Evolutionary conservation across 1,284 basidiomycete species (phyloP), one percentile per base, ranked within the genome.

Genomic region (Ganoderma sinense): DNA sequence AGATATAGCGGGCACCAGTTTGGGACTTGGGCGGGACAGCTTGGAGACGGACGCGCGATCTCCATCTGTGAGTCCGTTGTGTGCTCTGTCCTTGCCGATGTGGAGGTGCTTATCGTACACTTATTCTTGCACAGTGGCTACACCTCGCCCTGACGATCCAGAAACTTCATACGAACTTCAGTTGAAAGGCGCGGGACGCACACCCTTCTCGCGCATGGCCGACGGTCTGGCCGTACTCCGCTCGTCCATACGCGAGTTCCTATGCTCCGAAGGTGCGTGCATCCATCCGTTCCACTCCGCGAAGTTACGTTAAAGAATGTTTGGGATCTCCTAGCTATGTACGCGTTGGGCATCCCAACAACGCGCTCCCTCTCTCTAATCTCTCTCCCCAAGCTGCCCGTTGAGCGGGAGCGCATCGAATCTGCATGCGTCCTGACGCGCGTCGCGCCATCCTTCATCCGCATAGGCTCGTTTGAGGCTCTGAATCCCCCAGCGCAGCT

Each of bases 1-100:
- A 86, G 96, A 39, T 98, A 98, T 78, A 92, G 90, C 74, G 94
- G 95, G 0, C 95, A 97, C 79, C 97, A 99, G 79, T 99, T 99
- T 77, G 97, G 97, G 1, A 82, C 79, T 5, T 99, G 94, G 93
- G 97, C 97, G 1, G 96, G 97, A n/a, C 97, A 99, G 80, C 87
- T 99, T 2, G 97, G 97, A 11, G 97, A 99, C 77, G 97, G 97
- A 0, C 88, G 97, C 18, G 97, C 97, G 0, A 94, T 97, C 39
- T 94, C 94, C 11, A 87, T 99, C 64, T 80, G 94, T 73, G 74
- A 78, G 87, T 85, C n/a, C n/a, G 33, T n/a, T 53, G 29, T 31
- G 26, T 23, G 0, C 8, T 53, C 16, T 64, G 13, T n/a, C 7
- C 13, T 33, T 14, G 20, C 20, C n/a, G 13, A 18, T 31, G 53